These are phyloP conservation scores for Ganoderma meredithae DNA, from an alignment of 1,284 basidiomycete genomes.

Conservation along the genomic window DNA sequence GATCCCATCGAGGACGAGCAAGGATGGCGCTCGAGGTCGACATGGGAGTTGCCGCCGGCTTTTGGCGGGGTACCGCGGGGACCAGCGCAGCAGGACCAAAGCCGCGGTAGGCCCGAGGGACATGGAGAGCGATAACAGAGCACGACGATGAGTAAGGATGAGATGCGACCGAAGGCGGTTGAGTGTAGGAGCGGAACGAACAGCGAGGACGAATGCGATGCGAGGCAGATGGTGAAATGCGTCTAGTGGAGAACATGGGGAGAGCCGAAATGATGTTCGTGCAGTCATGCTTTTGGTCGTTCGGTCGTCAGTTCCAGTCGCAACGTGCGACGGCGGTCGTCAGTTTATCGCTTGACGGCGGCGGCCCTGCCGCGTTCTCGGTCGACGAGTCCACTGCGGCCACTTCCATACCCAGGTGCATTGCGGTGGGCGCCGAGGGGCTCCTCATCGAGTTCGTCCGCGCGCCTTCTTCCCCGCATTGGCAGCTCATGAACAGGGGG, in stretches of 20 bases:
- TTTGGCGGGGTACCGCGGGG: conserved; percentile 19
- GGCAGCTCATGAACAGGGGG: conserved; percentile 12
- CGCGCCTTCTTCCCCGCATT: conserved; percentile 37
- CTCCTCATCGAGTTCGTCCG: conserved; percentile 37
- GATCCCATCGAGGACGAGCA: conserved; percentile 13
- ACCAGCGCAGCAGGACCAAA: conserved; percentile 5
- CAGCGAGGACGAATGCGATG: conserved; percentile 23
- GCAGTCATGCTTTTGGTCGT: conserved; percentile 33
- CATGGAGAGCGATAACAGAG: conserved; percentile 21
- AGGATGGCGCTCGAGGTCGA: background rate
- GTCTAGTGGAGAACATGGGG: conserved; percentile 26
- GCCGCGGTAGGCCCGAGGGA: conserved; percentile 6
- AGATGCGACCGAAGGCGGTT: conserved; percentile 7
- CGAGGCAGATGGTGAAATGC: conserved; percentile 21
- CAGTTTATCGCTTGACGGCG: conserved; percentile 23
- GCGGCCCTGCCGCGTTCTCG: conserved; percentile 34
- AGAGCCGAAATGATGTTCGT: conserved; percentile 20
- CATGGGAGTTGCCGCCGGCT: conserved; percentile 13
- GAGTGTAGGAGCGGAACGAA: conserved; percentile 3
- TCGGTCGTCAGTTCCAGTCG: conserved; percentile 27
- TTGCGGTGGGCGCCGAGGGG: conserved; percentile 22
- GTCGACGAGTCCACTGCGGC: conserved; percentile 39
- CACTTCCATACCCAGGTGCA: conserved; percentile 40
- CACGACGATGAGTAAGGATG: conserved; percentile 31
- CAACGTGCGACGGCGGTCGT: background rate